Percentiles rank a stretch among this genome's conserved stretches.
phyloP scores from a whole-genome alignment of 768 basidiomycete genomes.

The Lentinula guzmanii region DNA sequence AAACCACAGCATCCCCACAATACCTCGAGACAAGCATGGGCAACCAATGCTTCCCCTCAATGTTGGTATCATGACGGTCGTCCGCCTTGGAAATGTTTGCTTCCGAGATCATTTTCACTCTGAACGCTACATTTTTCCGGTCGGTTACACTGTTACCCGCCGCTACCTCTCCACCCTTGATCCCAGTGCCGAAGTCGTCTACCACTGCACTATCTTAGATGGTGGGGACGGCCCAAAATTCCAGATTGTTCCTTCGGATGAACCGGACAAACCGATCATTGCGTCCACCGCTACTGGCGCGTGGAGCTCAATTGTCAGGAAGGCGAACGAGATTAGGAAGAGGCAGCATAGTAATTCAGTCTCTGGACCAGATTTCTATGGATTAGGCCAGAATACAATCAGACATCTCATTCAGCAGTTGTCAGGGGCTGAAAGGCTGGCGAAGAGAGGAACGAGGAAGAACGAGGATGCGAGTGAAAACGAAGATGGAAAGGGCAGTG shows the following conservation, averaged over 20 bases:
- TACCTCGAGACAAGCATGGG: conserved; percentile 67
- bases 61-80: conserved; percentile 84
- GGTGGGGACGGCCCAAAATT: conserved; percentile 85
- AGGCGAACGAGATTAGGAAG: conserved; percentile 76
- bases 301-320: conserved; percentile 79
- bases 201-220: conserved; percentile 79
- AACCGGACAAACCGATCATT: conserved; percentile 63
- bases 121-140: conserved; percentile 84
- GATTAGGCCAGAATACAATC: conserved; percentile 81
- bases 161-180: conserved; percentile 77
- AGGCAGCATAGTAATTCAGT: conserved; percentile 83
- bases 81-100: conserved; percentile 68
- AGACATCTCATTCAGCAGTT: conserved; percentile 88
- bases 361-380: conserved; percentile 86
- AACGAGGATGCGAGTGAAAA: neutral
- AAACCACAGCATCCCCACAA: conserved; percentile 70
- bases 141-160: conserved; percentile 78
- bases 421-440: conserved; percentile 60
- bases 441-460: neutral
- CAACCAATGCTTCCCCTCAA: conserved; percentile 72
- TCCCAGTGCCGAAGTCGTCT: conserved; percentile 60
- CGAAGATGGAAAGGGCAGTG: neutral
- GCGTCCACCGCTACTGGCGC: conserved; percentile 87
- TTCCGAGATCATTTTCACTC: conserved; percentile 84
- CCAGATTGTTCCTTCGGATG: conserved; percentile 72